These are phyloP conservation scores for Microbotryum silenes-acaulis DNA, from an alignment of 1,284 basidiomycete genomes.

Conservation along the genomic window DNA sequence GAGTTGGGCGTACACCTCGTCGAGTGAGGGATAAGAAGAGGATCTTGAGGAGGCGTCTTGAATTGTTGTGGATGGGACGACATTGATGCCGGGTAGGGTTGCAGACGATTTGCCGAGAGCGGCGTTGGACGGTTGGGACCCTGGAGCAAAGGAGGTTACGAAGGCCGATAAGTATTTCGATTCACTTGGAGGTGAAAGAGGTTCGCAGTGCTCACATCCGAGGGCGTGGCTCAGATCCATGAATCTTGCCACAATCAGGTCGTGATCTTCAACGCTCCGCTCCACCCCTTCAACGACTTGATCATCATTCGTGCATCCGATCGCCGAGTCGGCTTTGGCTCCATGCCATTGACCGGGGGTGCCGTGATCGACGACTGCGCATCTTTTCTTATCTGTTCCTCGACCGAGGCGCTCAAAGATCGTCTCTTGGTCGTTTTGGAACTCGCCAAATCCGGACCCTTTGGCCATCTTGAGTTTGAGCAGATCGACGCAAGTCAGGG, in stretches of 20 bases:
- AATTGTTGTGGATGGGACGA: not conserved
- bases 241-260: conserved; percentile 73
- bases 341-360: conserved; percentile 73
- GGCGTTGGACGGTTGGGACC: conserved; percentile 28
- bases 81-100: conserved; percentile 3
- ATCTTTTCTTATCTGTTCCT: conserved; percentile 44
- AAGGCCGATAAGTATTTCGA: not conserved
- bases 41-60: not conserved
- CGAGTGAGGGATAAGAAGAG: not conserved
- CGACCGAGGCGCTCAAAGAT: conserved; percentile 75
- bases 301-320: conserved; percentile 64
- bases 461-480: conserved; percentile 68
- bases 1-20: conserved; percentile 42
- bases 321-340: conserved; percentile 62
- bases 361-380: conserved; percentile 75
- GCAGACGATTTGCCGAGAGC: conserved; percentile 12
- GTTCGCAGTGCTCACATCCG: conserved; percentile 56
- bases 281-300: conserved; percentile 57
- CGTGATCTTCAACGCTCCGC: conserved; percentile 56
- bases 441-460: conserved; percentile 75
- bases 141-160: not conserved
- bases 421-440: conserved; percentile 66
- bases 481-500: conserved; percentile 72
- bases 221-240: conserved; percentile 64
- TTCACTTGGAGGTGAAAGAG: not conserved